Percentiles rank a stretch among this genome's conserved stretches.
These are phyloP conservation scores for Trypanosoma congolense DNA, from an alignment of 208 protist genomes.

Conservation along the genomic window DNA sequence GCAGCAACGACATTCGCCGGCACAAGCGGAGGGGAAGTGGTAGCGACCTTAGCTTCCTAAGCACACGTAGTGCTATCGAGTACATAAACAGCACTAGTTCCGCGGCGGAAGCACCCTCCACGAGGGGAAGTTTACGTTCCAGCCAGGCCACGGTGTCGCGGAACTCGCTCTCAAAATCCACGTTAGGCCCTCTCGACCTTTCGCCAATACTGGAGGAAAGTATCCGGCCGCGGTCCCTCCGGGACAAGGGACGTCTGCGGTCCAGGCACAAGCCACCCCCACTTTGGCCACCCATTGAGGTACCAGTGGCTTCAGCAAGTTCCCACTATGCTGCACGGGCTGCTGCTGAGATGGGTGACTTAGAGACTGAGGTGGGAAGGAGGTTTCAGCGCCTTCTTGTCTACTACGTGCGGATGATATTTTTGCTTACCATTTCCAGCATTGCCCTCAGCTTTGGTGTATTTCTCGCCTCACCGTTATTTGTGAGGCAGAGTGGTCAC, in stretches of 20 bases:
- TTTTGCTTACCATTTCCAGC: conserved; percentile 5
- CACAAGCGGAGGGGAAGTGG: background rate
- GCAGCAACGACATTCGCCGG: background rate
- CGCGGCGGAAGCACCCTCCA: conserved; percentile 44
- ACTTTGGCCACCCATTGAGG: conserved; percentile 17
- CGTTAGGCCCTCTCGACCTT: conserved; percentile 38
- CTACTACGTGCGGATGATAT: conserved; percentile 2
- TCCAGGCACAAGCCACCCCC: too few species aligned
- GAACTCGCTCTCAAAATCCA: conserved; percentile 23
- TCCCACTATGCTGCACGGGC: background rate
- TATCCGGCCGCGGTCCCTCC: conserved; percentile 23
- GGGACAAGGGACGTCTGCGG: too few species aligned
- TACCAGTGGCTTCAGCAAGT: conserved; percentile 13
- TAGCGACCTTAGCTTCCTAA: conserved; percentile 21
- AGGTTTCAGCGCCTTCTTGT: conserved; percentile 10
- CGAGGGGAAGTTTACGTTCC: conserved; percentile 33
- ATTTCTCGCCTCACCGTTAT: conserved; percentile 20
- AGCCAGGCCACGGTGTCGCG: conserved; percentile 14
- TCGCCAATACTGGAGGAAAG: conserved; percentile 49
- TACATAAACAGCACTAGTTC: conserved; percentile 25
- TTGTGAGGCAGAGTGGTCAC: conserved; percentile 17
- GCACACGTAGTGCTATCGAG: conserved; percentile 16
- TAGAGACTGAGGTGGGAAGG: conserved; percentile 4
- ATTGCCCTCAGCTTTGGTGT: conserved; percentile 10
- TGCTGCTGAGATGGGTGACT: background rate